phyloP scores from a whole-genome alignment of 2,329 filamentous ascomycete genomes.

The Elsinoe fawcettii region DNA sequence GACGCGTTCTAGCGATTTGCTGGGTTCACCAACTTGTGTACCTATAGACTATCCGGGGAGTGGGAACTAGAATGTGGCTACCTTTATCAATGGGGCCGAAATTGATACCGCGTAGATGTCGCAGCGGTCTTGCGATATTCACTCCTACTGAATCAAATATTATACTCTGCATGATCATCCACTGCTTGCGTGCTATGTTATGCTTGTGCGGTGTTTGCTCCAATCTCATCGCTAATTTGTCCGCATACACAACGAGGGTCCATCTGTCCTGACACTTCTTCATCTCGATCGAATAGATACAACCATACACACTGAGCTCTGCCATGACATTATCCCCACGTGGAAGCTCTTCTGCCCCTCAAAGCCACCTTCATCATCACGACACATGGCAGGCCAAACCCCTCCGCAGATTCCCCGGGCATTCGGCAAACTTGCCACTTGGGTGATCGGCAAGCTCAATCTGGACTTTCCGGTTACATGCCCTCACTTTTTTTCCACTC shows the following conservation, averaged over 20 bases:
- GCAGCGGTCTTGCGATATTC: background rate
- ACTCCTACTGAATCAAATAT: background rate
- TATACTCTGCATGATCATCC: background rate
- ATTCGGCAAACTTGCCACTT: slow-evolving; percentile 1
- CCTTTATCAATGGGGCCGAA: background rate
- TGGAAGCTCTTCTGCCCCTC: background rate
- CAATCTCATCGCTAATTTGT: too few relatives aligned
- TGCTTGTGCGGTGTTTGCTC: too few relatives aligned
- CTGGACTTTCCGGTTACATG: background rate
- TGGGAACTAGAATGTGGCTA: background rate
- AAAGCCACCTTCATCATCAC: background rate
- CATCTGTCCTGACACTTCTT: too few relatives aligned
- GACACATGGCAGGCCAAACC: background rate
- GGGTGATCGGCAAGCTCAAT: background rate
- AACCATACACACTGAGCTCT: too few relatives aligned
- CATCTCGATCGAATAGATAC: too few relatives aligned
- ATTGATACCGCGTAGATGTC: background rate
- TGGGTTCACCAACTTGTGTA: background rate
- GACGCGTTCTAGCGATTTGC: slow-evolving; percentile 11
- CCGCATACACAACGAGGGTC: too few relatives aligned
- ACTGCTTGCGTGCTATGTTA: too few relatives aligned
- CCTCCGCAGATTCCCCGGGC: background rate
- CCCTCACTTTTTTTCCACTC: background rate
- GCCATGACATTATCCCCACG: background rate
- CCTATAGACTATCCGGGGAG: slow-evolving; percentile 3